Evolutionary conservation across 352 stramenopile species (phyloP).

Genomic region (Phytopythium vexans): DNA sequence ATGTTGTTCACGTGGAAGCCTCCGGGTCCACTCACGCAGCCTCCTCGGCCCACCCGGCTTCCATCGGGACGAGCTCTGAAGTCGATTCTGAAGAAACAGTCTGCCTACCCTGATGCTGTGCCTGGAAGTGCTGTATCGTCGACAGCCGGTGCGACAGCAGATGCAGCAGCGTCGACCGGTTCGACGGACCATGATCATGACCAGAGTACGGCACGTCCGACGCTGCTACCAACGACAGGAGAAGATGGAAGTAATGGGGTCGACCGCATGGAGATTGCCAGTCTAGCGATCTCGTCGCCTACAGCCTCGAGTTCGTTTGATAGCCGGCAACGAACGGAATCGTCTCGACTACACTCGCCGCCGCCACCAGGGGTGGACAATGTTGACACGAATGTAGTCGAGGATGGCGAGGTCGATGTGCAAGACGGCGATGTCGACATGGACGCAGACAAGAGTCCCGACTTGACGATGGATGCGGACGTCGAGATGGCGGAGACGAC

Average conservation of each 20-base stretch:
- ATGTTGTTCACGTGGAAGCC: conserved; percentile 16
- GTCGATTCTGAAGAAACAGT: conserved; percentile 4
- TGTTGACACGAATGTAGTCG: background rate
- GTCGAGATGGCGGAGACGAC: background rate
- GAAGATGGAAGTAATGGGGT: no score
- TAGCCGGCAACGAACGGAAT: no score
- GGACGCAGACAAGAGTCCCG: no score
- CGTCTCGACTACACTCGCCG: no score
- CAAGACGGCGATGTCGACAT: no score
- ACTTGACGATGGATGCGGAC: background rate
- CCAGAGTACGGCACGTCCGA: background rate
- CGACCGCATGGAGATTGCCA: no score
- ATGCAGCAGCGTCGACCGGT: background rate
- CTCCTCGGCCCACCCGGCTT: no score
- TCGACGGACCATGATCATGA: background rate
- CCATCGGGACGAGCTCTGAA: background rate
- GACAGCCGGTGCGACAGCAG: background rate
- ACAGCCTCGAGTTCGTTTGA: no score
- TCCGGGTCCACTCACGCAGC: no score
- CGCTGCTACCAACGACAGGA: no score
- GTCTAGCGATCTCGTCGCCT: no score
- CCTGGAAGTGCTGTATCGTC: background rate
- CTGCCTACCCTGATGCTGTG: conserved; percentile 2
- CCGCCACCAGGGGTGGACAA: no score
- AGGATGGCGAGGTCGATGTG: conserved; percentile 1